A percentile compares a stretch with the other conserved stretches of the same genome.
Conservation (phyloP, 495 filamentous ascomycete genomes). For the Tuber borchii region DNA sequence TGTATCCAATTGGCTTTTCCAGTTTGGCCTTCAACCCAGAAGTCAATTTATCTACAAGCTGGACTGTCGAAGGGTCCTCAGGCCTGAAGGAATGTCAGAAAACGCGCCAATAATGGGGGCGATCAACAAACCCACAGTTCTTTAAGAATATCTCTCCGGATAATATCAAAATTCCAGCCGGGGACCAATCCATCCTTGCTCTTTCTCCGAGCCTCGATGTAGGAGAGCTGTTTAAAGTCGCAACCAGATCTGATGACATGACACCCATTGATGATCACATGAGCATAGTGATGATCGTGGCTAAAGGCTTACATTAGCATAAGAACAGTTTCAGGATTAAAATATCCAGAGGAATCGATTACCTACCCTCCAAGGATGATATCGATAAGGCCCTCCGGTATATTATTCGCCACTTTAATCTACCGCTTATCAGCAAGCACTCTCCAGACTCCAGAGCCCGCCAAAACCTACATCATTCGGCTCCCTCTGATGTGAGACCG, state of each 20-base stretch:
- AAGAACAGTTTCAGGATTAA: neutral
- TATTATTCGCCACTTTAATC: conserved; percentile 66
- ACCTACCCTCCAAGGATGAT: conserved; percentile 66
- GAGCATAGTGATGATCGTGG: conserved; percentile 82
- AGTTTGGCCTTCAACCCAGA: conserved; percentile 64
- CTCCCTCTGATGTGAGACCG: conserved; percentile 76
- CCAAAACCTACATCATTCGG: conserved; percentile 56
- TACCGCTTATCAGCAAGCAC: conserved; percentile 15
- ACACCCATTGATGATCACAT: conserved; percentile 64
- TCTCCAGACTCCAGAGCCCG: neutral
- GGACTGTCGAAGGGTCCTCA: conserved; percentile 52
- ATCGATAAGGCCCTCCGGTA: conserved; percentile 63
- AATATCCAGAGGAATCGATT: neutral
- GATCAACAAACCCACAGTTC: conserved; percentile 37
- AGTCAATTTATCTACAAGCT: conserved; percentile 61
- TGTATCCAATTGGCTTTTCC: conserved; percentile 77
- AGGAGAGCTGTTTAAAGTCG: conserved; percentile 86
- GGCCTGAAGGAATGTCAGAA: conserved; percentile 45
- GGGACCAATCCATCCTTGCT: conserved; percentile 45
- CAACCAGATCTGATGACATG: conserved; percentile 77
- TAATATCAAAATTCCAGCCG: conserved; percentile 71
- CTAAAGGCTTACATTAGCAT: conserved; percentile 26
- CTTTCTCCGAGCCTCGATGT: conserved; percentile 65
- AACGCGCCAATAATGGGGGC: neutral
- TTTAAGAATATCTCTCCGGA: conserved; percentile 62